phyloP scores from a whole-genome alignment of 805 yeast species.

The Cyberlindnera subsufficiens region DNA sequence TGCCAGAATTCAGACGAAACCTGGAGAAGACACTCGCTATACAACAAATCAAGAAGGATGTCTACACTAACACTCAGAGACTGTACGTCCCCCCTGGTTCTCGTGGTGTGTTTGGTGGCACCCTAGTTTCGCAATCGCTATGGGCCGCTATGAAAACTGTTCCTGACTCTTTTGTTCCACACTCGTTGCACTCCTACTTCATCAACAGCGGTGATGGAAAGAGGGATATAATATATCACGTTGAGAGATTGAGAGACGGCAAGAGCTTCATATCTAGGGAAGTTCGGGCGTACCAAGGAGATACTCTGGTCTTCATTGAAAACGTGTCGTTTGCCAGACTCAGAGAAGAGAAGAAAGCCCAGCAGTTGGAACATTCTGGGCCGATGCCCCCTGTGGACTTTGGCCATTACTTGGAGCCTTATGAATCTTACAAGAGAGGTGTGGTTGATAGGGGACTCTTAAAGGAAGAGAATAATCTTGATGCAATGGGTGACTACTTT shows the following conservation, averaged over 20 bases:
- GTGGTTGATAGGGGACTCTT: slow-evolving; percentile 11
- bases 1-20: slow-evolving; percentile 8
- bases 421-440: slow-evolving; percentile 10
- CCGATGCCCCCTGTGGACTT: slow-evolving; percentile 13
- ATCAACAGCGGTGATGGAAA: slow-evolving; percentile 45
- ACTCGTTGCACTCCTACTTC: slow-evolving; percentile 59
- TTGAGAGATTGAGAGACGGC: slow-evolving; percentile 46
- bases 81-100: slow-evolving; percentile 44
- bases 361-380: slow-evolving; percentile 11
- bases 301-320: slow-evolving; percentile 44
- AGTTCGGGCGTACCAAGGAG: slow-evolving; percentile 51
- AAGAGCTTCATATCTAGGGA: slow-evolving; percentile 46
- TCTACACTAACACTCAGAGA: slow-evolving; percentile 12
- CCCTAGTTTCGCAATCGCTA: slow-evolving; percentile 58
- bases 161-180: slow-evolving; percentile 43
- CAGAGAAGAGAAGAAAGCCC: slow-evolving; percentile 5
- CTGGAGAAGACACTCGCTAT: slow-evolving; percentile 15
- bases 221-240: slow-evolving; percentile 46
- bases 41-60: slow-evolving; percentile 8
- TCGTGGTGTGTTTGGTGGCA: slow-evolving; percentile 69
- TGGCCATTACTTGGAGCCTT: slow-evolving; percentile 9
- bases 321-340: slow-evolving; percentile 29
- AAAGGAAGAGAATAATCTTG: slow-evolving; percentile 2
- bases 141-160: slow-evolving; percentile 53
- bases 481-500: slow-evolving; percentile 15